Evolutionary conservation across 1,139 yeast genomes (phyloP), one percentile per base, ranked within the genome.

Genomic region (Pichia sp.): DNA sequence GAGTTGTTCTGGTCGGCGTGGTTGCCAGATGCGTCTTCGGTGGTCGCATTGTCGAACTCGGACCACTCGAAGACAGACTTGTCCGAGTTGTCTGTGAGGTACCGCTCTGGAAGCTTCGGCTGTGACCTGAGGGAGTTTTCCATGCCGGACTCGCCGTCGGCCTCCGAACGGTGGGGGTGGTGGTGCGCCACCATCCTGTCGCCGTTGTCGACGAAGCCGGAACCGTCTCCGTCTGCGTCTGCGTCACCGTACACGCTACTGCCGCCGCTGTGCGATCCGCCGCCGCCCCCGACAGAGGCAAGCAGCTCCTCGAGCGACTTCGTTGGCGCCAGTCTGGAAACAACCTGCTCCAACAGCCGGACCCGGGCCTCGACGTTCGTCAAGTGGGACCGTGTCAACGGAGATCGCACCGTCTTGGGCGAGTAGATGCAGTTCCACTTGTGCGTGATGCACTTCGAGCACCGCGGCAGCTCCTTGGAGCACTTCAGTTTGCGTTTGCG

Each of bases 371-470:
- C 96, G 45, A 89, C 90, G 54, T 80, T 80, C 10, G 96, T 88
- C 60, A 89, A 73, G 71, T 86, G 87, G 19, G 87, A 90, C 62
- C 97, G 75, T 0, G 96, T 89, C 58, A 89, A 73, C 0, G 96
- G 96, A 7, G 92, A 83, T 57, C 96, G 73, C 36, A 86, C 85
- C 1, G 86, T 79, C 59, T 87, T 75, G 13, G 97, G 96, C 8
- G 71, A 67, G 68, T 89, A 89, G 4, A 80, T 72, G 69, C 97
- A 89, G 49, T 79, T 78, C 87, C 95, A 85, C 45, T 78, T 75
- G 66, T 87, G 90, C 54, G 80, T 82, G 16, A 77, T 70, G 71
- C 97, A 89, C 67, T 88, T 88, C 49, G 85, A 75, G 67, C 96
- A 89, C 61, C 80, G 80, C 5, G 96, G 97, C 43, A 72, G 76